Evolutionary conservation across 2,329 filamentous ascomycete species (phyloP), one percentile per base, ranked within the genome.

Genomic region (Colletotrichum limetticola): DNA sequence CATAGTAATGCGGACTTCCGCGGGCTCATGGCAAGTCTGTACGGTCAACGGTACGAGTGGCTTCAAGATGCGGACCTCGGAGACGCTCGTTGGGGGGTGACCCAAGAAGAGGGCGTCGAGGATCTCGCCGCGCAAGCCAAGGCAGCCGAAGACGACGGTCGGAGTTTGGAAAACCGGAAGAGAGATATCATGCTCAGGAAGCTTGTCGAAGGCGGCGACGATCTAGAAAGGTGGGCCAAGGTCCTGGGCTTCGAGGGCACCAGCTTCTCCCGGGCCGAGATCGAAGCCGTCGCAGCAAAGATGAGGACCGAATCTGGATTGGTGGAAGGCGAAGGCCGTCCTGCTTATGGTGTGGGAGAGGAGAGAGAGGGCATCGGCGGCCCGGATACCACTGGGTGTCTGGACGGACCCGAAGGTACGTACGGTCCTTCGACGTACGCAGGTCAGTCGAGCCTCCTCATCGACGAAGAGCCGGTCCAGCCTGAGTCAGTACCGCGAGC

Each of bases 31-130:
- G 62, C 60, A n/a, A 53, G 66, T 4, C 53, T 75, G 9, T 75
- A 73, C 55, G 66, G 65, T 32, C 12, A 35, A 2, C 66, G 72
- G n/a, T 28, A 74, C 57, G 68, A 63, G 22, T 72, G 72, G 68
- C 66, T 75, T 58, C 55, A 26, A 16, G 42, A 70, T 16, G 53
- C 30, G n/a, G 74, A 74, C n/a, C 68, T 75, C 8, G 74, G 74
- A 49, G 53, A 4, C 7, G 35, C 57, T 28, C 66, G 56, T 7
- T 73, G 71, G 71, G 24, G 42, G 4, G 30, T 42, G 26, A 58
- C 28, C 49, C 59, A 62, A 56, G 72, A 74, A 60, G 30, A n/a
- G 12, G 46, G 35, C 5, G 57, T 60, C 22, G 28, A 16, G 19
- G 30, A 12, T 5, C 28, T 58, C 7, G 37, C 35, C 22, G 26